Evolutionary conservation across 1,139 yeast species (phyloP), one percentile per base, ranked within the genome.

Genomic region (Debaryomyces sp.): DNA sequence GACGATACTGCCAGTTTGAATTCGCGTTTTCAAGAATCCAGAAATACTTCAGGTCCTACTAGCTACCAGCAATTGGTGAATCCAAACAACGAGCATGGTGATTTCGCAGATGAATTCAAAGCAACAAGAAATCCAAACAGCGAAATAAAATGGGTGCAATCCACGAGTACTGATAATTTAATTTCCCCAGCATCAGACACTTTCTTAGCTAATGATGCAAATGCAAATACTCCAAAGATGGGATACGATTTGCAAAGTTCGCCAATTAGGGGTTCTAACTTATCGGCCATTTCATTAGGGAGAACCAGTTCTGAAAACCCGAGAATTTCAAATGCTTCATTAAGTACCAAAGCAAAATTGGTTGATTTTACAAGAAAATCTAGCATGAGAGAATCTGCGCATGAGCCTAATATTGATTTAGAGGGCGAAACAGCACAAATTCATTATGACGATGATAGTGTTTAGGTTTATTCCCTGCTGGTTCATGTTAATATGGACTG

Each of bases 301-400:
- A 54, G 58, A 32, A 40, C 46, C 9, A 53, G 50, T 15, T 46
- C 55, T 12, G 58, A 55, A 10, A 49, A 47, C 13, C 38, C 49
- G n/a, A 51, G 62, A 46, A 50, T 56, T 22, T 59, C 66, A 12
- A 54, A 42, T 36, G 45, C 61, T 13, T 61, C 66, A 2, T 50
- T 50, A 17, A 51, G 49, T 23, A 54, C 52, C 22, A 66, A 66
- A 43, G 83, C 82, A 10, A 78, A 80, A 57, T 64, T 81, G 51
- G 82, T 81, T 43, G 80, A 80, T 48, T 80, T 81, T 55, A 78
- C 82, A 7, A 66, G 82, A 57, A 74, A 74, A 54, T 78, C 78
- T 27, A 71, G 80, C 58, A 66, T 70, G 56, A 65, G 75, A 53
- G 77, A 76, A 50, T 68, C 77, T 22, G 69, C 77, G 4, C 63